Conservation (phyloP, 257 asterid genomes). For the Lavandula angustifolia region DNA sequence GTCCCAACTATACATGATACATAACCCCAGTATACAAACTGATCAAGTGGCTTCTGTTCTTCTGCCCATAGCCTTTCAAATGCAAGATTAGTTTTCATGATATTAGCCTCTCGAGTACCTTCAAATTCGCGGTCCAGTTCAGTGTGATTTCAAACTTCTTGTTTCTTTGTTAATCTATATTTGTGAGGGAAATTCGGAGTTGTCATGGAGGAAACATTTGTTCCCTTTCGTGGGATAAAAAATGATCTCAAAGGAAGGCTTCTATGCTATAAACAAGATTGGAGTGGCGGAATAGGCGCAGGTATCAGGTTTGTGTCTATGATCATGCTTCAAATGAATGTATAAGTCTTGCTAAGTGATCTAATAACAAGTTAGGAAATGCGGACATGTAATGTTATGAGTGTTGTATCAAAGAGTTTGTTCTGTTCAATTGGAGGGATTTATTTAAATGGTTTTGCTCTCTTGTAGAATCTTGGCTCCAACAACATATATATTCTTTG, state of each 20-base stretch:
- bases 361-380: no score
- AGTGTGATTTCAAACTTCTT: slow-evolving; percentile 25
- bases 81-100: slow-evolving; percentile 34
- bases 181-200: slow-evolving; percentile 21
- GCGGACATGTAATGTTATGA: background rate
- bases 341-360: no score
- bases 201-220: slow-evolving; percentile 86
- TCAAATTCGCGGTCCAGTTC: background rate
- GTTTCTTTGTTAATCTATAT: slow-evolving; percentile 9
- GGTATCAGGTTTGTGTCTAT: slow-evolving; percentile 73
- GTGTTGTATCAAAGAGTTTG: slow-evolving; percentile 14
- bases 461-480: slow-evolving; percentile 87
- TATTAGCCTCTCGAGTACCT: slow-evolving; percentile 50
- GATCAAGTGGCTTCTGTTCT: slow-evolving; percentile 43
- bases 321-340: slow-evolving; percentile 27
- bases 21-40: slow-evolving; percentile 15
- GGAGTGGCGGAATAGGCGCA: slow-evolving; percentile 80
- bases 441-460: background rate
- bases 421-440: background rate
- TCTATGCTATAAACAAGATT: slow-evolving; percentile 84
- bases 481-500: slow-evolving; percentile 94
- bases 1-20: slow-evolving; percentile 33
- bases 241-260: slow-evolving; percentile 86
- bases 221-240: slow-evolving; percentile 88
- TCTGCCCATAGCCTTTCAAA: slow-evolving; percentile 23